Evolutionary conservation across 2,329 filamentous ascomycete genomes (phyloP).

Genomic region (Colletotrichum zoysiae): DNA sequence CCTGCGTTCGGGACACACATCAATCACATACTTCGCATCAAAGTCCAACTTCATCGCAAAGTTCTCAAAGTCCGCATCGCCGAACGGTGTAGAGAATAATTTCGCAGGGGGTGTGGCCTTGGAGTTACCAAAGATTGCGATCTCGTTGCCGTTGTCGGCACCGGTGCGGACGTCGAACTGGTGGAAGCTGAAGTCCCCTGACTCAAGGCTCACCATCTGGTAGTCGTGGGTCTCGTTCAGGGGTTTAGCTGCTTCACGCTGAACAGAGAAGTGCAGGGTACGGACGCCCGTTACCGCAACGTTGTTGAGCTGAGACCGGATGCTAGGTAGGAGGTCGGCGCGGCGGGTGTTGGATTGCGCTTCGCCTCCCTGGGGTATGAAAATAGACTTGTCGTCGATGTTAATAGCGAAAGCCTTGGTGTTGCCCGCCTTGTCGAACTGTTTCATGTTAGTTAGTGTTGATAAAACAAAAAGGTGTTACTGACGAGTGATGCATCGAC

Average conservation of each 20-base stretch:
- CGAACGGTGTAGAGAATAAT: slow-evolving; percentile 40
- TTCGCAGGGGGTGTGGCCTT: slow-evolving; percentile 26
- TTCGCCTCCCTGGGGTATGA: slow-evolving; percentile 51
- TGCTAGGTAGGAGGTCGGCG: slow-evolving; percentile 57
- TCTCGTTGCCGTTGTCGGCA: slow-evolving; percentile 53
- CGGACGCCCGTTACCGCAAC: slow-evolving; percentile 57
- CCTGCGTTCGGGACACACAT: slow-evolving; percentile 34
- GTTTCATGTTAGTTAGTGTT: not conserved
- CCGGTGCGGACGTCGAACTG: slow-evolving; percentile 42
- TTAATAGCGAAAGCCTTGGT: slow-evolving; percentile 44
- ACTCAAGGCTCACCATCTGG: slow-evolving; percentile 46
- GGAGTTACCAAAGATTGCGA: slow-evolving; percentile 42
- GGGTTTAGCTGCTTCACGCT: slow-evolving; percentile 54
- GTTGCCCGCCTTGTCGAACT: slow-evolving; percentile 42
- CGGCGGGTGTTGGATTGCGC: slow-evolving; percentile 59
- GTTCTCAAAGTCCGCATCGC: slow-evolving; percentile 39
- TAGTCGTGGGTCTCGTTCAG: slow-evolving; percentile 62
- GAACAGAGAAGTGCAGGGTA: slow-evolving; percentile 61
- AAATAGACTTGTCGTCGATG: slow-evolving; percentile 57
- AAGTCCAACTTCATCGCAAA: slow-evolving; percentile 41
- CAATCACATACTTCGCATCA: slow-evolving; percentile 20
- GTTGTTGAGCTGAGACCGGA: slow-evolving; percentile 53
- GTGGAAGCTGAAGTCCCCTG: slow-evolving; percentile 41
- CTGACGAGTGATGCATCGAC: slow-evolving; percentile 36
- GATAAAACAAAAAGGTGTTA: not conserved